A percentile compares a stretch with the other conserved stretches of the same genome.
These are phyloP conservation scores for Fremontodendron californicum DNA, from an alignment of 345 rosid species.

Conservation along the genomic window DNA sequence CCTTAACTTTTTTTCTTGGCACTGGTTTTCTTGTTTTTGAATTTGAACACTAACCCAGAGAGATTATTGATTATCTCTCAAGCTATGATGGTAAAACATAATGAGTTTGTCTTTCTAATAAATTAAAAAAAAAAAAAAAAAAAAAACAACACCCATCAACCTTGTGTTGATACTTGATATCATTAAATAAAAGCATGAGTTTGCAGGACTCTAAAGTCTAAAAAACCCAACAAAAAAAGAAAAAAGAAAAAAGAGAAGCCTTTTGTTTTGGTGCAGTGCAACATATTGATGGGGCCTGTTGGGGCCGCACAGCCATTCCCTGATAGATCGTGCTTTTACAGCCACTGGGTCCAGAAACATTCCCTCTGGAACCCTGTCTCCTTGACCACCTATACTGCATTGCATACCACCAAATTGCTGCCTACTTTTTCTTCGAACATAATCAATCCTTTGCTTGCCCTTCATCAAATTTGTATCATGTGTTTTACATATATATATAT, in stretches of 20 bases:
- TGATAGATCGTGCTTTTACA: conserved; percentile 22
- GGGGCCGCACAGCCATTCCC: conserved; percentile 18
- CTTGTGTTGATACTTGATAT: not conserved
- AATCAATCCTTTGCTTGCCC: not conserved
- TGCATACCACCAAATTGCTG: not conserved
- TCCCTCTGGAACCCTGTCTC: conserved; percentile 38
- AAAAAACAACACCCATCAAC: not conserved
- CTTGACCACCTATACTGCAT: conserved; percentile 20
- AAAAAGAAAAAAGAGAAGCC: not conserved
- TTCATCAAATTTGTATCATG: not conserved
- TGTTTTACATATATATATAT: too few species aligned
- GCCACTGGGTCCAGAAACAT: conserved; percentile 39
- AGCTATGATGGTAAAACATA: conserved; percentile 32
- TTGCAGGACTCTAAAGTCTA: not conserved
- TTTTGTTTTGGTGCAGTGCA: conserved; percentile 24
- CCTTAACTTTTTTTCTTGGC: not conserved
- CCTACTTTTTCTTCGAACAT: conserved; percentile 1
- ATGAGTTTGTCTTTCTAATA: conserved; percentile 43
- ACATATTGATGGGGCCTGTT: conserved; percentile 38
- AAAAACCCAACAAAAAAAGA: not conserved
- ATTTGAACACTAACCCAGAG: not conserved
- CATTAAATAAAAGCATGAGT: conserved; percentile 9
- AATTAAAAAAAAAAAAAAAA: conserved; percentile 11
- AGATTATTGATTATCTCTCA: not conserved
- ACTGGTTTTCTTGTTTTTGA: not conserved